Base-by-base conservation (phyloP, 129 eudicot genomes). In the Chrysanthemum seticuspe region DNA sequence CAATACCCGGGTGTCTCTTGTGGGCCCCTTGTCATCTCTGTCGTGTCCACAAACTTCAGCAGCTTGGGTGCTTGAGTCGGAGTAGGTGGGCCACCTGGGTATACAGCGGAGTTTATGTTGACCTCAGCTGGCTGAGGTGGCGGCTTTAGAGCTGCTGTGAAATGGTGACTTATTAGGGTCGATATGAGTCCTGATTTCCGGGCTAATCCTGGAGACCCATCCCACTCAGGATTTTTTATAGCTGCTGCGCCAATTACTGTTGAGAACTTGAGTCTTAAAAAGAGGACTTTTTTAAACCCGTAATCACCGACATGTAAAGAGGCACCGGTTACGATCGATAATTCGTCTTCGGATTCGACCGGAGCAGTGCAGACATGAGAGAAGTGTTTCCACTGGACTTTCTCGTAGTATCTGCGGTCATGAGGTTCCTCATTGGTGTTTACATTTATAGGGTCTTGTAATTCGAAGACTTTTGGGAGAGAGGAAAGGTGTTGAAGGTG, bases 331-430 rank as follows among this genome's bases (percentile, higher is more conserved):
- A 95, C 91, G 5, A 95, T 85, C 16, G 96, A 83, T 44, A 90
- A 82, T 0, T 95, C 99, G 54, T 88, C 87, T 13, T 95, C 97
- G 7, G 99, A 78, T 68, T 95, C 97, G 36, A 95, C 96, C 2
- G 99, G 99, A 3, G 99, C 99, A 0, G 99, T 95, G 81, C 99
- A 95, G 51, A 95, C 93, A 67, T 95, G 99, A 55, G 99, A 95
- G 79, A 90, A 95, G 85, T 83, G 88, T 79, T 91, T 90, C 99
- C 99, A 95, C 57, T 87, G 94, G 40, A 95, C 97, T 76, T 95
- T 95, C 74, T 95, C 99, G 4, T 86, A 95, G 80, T 82, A 95
- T 65, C 82, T 77, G 10, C 96, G 96, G 61, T 88, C 99, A 50
- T 85, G 73, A 0, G 89, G 59, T 18, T 86, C 93, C 45, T 78